Conservation (phyloP, 139 green algal species). For the Dunaliella primolecta region DNA sequence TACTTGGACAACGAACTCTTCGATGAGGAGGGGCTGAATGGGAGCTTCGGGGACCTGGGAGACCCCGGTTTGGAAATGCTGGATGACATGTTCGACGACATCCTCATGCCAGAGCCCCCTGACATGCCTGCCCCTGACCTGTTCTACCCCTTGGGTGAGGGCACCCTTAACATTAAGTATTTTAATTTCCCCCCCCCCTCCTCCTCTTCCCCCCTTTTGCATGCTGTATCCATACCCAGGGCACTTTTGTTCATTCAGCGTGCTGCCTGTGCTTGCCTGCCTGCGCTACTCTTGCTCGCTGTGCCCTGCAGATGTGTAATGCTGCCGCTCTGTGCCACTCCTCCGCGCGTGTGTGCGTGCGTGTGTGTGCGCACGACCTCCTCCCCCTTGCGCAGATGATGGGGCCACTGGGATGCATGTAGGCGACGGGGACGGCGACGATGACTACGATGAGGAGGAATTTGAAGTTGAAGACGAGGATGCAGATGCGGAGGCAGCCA, state of each 20-base stretch:
- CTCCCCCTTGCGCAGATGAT: neutral
- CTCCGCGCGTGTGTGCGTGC: neutral
- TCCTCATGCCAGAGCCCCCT: neutral
- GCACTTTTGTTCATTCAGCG: neutral
- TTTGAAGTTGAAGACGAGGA: conserved; percentile 24
- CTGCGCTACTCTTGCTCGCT: neutral
- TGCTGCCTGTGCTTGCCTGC: neutral
- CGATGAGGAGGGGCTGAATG: neutral
- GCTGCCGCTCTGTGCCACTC: neutral
- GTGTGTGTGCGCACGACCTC: neutral
- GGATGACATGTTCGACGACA: conserved; percentile 2
- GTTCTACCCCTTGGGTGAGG: neutral
- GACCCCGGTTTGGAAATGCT: too few relatives aligned
- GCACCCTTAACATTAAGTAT: neutral
- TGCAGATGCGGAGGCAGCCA: neutral
- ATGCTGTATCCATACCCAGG: neutral
- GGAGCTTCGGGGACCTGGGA: neutral
- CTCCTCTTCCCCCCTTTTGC: neutral
- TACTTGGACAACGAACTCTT: too few relatives aligned
- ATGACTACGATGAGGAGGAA: conserved; percentile 26
- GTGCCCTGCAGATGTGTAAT: neutral
- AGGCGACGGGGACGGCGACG: conserved; percentile 30
- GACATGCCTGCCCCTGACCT: neutral
- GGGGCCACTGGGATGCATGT: neutral
- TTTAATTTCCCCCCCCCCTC: neutral